phyloP scores from a whole-genome alignment of 1,284 basidiomycete species.

The Rhizoctonia solani region DNA sequence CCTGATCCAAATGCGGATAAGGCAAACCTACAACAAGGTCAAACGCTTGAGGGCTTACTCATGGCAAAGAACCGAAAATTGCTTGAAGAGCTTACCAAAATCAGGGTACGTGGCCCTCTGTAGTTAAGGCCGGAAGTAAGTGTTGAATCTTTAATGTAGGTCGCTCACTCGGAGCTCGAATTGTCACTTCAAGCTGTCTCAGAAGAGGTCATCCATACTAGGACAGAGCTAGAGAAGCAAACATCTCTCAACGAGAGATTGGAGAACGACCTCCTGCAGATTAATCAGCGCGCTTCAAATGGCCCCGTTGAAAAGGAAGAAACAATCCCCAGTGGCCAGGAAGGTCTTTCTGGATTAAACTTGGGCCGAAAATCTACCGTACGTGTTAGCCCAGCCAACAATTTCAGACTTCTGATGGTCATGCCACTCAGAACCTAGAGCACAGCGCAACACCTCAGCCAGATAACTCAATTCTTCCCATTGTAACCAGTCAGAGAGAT shows the following conservation, averaged over 20 bases:
- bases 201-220: constrained; percentile 61
- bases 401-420: constrained; percentile 1
- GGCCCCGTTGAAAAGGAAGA: constrained; percentile 44
- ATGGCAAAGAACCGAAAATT: constrained; percentile 93
- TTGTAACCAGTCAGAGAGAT: constrained; percentile 95
- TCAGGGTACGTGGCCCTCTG: constrained; percentile 61
- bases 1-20: constrained; percentile 88
- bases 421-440: constrained; percentile 39
- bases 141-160: constrained; percentile 51
- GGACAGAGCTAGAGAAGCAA: constrained; percentile 75
- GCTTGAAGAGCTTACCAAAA: constrained; percentile 90
- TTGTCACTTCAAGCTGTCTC: constrained; percentile 63
- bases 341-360: constrained; percentile 72
- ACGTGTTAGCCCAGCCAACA: constrained; percentile 38
- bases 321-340: constrained; percentile 41
- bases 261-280: constrained; percentile 85
- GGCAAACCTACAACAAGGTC: constrained; percentile 70
- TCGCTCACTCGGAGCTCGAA: constrained; percentile 80
- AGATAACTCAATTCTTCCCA: constrained; percentile 90
- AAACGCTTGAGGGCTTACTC: constrained; percentile 87
- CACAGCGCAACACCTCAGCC: constrained; percentile 42
- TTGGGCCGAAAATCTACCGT: constrained; percentile 61
- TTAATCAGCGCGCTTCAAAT: constrained; percentile 58
- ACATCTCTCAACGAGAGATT: constrained; percentile 82
- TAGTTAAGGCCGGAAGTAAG: background rate